Conservation (phyloP, 306 rosid genomes). For the Cajanus cajan region DNA sequence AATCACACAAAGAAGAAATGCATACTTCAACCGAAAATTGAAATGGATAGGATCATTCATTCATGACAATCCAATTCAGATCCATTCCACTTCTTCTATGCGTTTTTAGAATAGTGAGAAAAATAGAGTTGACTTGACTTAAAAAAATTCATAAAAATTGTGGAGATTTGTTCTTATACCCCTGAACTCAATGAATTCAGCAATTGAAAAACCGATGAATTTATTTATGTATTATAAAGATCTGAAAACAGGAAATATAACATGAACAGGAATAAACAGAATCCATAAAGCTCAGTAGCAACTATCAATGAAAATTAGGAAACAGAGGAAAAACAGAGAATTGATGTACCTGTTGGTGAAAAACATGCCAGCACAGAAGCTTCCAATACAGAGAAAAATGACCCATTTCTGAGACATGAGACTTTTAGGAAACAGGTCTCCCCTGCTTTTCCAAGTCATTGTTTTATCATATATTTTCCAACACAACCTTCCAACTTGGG, state of each 20-base stretch:
- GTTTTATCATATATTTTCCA: not conserved
- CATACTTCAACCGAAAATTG: constrained; percentile 3
- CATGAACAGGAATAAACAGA: not conserved
- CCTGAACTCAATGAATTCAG: not conserved
- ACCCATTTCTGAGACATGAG: constrained; percentile 68
- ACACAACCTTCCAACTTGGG: constrained; percentile 3
- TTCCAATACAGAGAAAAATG: constrained; percentile 68
- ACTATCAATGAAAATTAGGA: not conserved
- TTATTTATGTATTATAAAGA: not conserved
- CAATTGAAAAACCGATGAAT: not conserved
- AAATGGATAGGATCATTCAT: not conserved
- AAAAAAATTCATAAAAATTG: constrained; percentile 3
- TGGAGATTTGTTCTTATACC: not conserved
- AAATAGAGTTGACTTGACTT: constrained; percentile 1
- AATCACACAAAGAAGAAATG: not conserved
- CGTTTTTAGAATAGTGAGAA: not conserved
- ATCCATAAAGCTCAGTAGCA: not conserved
- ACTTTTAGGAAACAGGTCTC: constrained; percentile 63
- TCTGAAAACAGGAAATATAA: constrained; percentile 11
- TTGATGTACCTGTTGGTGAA: constrained; percentile 74
- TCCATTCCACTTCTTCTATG: constrained; percentile 35
- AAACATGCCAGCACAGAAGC: constrained; percentile 89
- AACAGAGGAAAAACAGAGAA: not conserved
- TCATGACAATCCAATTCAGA: constrained; percentile 31
- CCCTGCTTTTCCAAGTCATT: constrained; percentile 83